Percentiles rank a stretch among this genome's conserved stretches.
Conservation (phyloP, 2,329 filamentous ascomycete species). For the Cladosporium oxysporum region DNA sequence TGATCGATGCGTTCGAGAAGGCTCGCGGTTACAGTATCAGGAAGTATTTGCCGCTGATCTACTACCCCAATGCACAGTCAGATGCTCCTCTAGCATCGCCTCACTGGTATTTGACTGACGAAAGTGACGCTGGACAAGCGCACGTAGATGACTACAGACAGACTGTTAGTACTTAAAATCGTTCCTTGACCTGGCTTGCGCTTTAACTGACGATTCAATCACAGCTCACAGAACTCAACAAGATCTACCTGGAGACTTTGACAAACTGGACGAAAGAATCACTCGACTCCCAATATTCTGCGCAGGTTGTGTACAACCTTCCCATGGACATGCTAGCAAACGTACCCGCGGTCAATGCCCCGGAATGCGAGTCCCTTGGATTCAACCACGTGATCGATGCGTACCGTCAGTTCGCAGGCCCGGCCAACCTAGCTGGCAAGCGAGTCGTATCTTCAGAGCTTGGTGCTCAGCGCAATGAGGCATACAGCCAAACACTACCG, state of each 20-base stretch:
- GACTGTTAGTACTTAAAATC: slow-evolving; percentile 26
- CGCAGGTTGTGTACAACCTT: slow-evolving; percentile 39
- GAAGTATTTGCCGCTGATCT: slow-evolving; percentile 38
- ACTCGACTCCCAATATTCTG: slow-evolving; percentile 32
- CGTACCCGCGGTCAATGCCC: slow-evolving; percentile 36
- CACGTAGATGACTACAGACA: slow-evolving; percentile 36
- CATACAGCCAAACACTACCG: slow-evolving; percentile 35
- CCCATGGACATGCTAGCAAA: slow-evolving; percentile 39
- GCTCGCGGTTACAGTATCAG: slow-evolving; percentile 34
- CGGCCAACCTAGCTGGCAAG: slow-evolving; percentile 36
- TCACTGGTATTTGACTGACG: slow-evolving; percentile 29
- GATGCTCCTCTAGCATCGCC: slow-evolving; percentile 28
- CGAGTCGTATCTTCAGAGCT: slow-evolving; percentile 39
- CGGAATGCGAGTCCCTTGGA: slow-evolving; percentile 39
- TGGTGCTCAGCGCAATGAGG: slow-evolving; percentile 33
- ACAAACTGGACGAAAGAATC: slow-evolving; percentile 32
- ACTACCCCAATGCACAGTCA: slow-evolving; percentile 27
- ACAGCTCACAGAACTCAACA: slow-evolving; percentile 30
- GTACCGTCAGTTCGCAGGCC: slow-evolving; percentile 39
- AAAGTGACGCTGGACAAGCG: slow-evolving; percentile 27
- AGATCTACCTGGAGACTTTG: slow-evolving; percentile 33
- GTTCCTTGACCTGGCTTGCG: not conserved
- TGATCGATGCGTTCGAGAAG: slow-evolving; percentile 30
- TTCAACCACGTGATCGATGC: slow-evolving; percentile 37
- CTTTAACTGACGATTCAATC: not conserved